Evolutionary conservation across 805 yeast species (phyloP).

Genomic region (Candida bentonensis): DNA sequence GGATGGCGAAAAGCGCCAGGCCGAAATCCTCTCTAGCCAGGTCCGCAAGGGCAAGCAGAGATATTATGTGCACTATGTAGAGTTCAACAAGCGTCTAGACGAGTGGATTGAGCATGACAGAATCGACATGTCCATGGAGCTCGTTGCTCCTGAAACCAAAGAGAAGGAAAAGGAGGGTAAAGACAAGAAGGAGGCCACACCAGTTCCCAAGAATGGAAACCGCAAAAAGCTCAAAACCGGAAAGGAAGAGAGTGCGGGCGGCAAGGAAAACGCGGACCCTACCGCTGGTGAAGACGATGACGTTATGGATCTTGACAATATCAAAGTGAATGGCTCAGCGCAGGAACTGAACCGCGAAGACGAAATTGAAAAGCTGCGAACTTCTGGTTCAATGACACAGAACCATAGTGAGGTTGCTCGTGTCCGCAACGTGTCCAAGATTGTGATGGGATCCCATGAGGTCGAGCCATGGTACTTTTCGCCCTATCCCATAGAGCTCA

Average conservation of each 20-base stretch:
- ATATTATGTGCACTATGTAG: slow-evolving; percentile 88
- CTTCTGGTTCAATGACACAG: slow-evolving; percentile 97
- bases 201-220: slow-evolving; percentile 3
- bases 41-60: slow-evolving; percentile 61
- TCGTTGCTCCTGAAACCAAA: slow-evolving; percentile 46
- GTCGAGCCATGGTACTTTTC: slow-evolving; percentile 99
- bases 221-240: slow-evolving; percentile 5
- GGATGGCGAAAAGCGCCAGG: slow-evolving; percentile 65
- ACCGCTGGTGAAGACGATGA: slow-evolving; percentile 29
- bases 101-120: slow-evolving; percentile 78
- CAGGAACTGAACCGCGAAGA: slow-evolving; percentile 77
- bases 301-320: slow-evolving; percentile 70
- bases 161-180: slow-evolving; percentile 3
- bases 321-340: slow-evolving; percentile 74
- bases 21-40: slow-evolving; percentile 73
- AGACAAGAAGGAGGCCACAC: slow-evolving; percentile 15
- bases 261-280: slow-evolving; percentile 19
- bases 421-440: slow-evolving; percentile 66
- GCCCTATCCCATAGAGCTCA: slow-evolving; percentile 89
- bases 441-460: slow-evolving; percentile 77
- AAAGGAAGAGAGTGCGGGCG: slow-evolving; percentile 5
- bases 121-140: slow-evolving; percentile 56
- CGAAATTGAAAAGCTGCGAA: slow-evolving; percentile 80
- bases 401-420: slow-evolving; percentile 73
- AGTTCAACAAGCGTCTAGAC: slow-evolving; percentile 89